Conservation (phyloP, 305 asterid genomes). For the Solanum aculeatissimum region DNA sequence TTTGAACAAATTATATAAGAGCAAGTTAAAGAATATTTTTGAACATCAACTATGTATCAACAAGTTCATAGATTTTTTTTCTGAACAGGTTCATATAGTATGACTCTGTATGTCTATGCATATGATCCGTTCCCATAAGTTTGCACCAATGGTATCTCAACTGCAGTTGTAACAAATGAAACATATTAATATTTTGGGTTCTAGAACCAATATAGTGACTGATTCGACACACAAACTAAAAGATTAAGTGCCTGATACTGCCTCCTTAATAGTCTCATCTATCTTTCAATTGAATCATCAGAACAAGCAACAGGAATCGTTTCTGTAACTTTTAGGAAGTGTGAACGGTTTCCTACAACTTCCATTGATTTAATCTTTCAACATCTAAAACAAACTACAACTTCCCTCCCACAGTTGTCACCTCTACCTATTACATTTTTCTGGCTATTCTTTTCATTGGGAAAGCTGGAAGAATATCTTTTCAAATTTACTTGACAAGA, state of each 20-base stretch:
- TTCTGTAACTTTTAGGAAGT: not conserved
- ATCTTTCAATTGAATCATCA: not conserved
- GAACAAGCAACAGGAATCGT: not conserved
- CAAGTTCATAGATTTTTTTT: not conserved
- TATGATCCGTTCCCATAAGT: not conserved
- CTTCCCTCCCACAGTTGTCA: not conserved
- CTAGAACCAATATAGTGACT: not conserved
- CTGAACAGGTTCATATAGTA: not conserved
- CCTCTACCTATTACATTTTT: not conserved
- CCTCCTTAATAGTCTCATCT: not conserved
- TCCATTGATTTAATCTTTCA: not conserved
- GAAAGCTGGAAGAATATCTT: not conserved
- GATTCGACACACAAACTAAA: not conserved
- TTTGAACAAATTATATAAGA: not conserved
- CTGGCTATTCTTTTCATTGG: not conserved
- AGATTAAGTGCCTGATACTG: not conserved
- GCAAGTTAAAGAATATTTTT: too few relatives aligned
- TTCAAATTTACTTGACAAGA: not conserved
- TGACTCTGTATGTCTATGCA: not conserved
- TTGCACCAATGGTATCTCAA: not conserved
- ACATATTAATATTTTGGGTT: not conserved
- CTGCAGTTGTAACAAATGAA: not conserved
- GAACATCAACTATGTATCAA: not conserved
- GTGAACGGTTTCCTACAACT: not conserved
- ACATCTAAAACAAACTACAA: not conserved